Base-by-base conservation (phyloP, 2,329 filamentous ascomycete genomes). In the Exophiala mesophila region DNA sequence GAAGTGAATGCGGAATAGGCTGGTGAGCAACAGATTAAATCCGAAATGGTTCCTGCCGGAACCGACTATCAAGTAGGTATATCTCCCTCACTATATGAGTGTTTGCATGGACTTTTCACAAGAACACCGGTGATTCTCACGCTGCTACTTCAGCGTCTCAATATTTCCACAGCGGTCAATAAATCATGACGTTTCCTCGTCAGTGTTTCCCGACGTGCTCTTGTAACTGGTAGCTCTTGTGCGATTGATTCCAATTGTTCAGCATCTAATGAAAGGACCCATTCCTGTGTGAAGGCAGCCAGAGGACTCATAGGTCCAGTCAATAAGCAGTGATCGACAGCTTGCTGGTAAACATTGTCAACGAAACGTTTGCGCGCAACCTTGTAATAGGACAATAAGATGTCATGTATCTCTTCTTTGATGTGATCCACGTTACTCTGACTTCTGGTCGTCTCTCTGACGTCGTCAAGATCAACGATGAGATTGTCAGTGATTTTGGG, bases 291-390 rank as follows among this genome's bases (percentile, higher is more conserved):
- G 31, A 85, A 71, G 0, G 77, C 60, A 7, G 60, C 65, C 2
- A 82, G 61, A 0, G 79, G 79, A 4, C 73, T 73, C 0, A 66
- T 49, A 0, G 67, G 55, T 0, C 73, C 70, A 1, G 61, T 62
- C 0, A 83, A 59, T 0, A 85, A 65, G 45, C 68, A 68, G 53
- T 78, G 62, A 31, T 75, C 71, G 2, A 76, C 63, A 0, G 71
- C 76, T 49, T 84, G 80, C 47, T 73, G 71, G 54, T 69, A 78
- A 2, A 87, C 59, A 3, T 67, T 72, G 51, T 86, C 82, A 2
- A 82, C 70, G 44, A 86, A 83, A 0, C 79, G 72, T 54, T 76
- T 75, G 9, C 66, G 67, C 0, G 78, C 69, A 1, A 83, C 73
- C 18, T 76, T 70, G 63, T 85, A 85, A 59, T 81, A 85, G 2